Conservation (phyloP, 2,329 filamentous ascomycete species). For the Neonectria coccinea region DNA sequence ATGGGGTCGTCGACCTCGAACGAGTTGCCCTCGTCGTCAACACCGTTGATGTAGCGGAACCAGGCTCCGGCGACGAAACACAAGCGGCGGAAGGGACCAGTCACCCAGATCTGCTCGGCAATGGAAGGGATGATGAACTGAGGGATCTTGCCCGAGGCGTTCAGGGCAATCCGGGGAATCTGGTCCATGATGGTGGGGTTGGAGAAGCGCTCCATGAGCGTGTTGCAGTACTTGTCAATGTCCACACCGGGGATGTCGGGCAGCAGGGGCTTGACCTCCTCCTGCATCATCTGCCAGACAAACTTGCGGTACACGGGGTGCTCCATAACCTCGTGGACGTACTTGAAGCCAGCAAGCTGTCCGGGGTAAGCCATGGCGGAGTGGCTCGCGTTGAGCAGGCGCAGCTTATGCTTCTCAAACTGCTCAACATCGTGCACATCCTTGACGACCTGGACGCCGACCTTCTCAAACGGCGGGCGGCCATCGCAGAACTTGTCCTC, state of each 20-base stretch:
- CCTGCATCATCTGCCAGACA: constrained; percentile 66
- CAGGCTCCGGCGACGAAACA: constrained; percentile 62
- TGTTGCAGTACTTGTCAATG: constrained; percentile 64
- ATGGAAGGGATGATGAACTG: constrained; percentile 63
- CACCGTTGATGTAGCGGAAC: constrained; percentile 64
- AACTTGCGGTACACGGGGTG: constrained; percentile 60
- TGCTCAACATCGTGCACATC: constrained; percentile 64
- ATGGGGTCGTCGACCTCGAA: constrained; percentile 61
- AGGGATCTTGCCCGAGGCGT: constrained; percentile 66
- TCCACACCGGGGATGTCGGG: constrained; percentile 63
- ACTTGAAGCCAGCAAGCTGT: constrained; percentile 64
- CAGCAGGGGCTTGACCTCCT: constrained; percentile 65
- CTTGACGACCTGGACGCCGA: constrained; percentile 64
- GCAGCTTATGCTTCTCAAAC: constrained; percentile 69
- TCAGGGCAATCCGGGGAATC: constrained; percentile 63
- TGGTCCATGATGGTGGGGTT: constrained; percentile 69
- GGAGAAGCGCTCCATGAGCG: constrained; percentile 65
- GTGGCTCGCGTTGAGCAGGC: constrained; percentile 65
- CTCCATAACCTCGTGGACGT: constrained; percentile 66
- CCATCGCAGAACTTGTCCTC: constrained; percentile 65
- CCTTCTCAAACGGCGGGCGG: constrained; percentile 64
- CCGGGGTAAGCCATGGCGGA: constrained; percentile 64
- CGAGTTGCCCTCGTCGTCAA: constrained; percentile 59
- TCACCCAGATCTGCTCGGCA: constrained; percentile 59
- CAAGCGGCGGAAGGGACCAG: constrained; percentile 59